These are phyloP conservation scores for Flaveria brownii DNA, from an alignment of 129 eudicot species.

Conservation along the genomic window DNA sequence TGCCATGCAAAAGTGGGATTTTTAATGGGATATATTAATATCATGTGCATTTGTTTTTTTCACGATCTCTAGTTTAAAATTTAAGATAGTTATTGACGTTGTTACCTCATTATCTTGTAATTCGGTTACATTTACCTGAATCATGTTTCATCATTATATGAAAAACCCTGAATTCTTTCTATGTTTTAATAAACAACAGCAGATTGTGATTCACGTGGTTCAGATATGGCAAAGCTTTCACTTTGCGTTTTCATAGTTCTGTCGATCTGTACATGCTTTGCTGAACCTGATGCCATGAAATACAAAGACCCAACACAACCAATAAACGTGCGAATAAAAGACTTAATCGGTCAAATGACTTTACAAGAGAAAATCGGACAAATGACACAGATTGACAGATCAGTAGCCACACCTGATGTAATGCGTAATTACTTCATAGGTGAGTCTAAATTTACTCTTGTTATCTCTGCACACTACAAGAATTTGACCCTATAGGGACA, in stretches of 20 bases:
- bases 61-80: too few species aligned
- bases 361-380: slow-evolving; percentile 71
- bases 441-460: not conserved
- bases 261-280: slow-evolving; percentile 32
- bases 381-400: slow-evolving; percentile 64
- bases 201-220: not conserved
- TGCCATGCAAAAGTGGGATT: not conserved
- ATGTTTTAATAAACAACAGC: not conserved
- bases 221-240: slow-evolving; percentile 25
- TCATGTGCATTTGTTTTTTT: too few species aligned
- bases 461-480: too few species aligned
- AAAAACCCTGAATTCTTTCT: too few species aligned
- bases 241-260: slow-evolving; percentile 11
- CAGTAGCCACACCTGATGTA: slow-evolving; percentile 41
- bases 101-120: too few species aligned
- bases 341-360: slow-evolving; percentile 56
- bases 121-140: too few species aligned
- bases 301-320: slow-evolving; percentile 72
- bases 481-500: too few species aligned
- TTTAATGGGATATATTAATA: too few species aligned
- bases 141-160: too few species aligned
- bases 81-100: too few species aligned
- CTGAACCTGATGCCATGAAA: slow-evolving; percentile 35
- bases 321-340: slow-evolving; percentile 39
- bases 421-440: slow-evolving; percentile 59